These are phyloP conservation scores for Penicillium sp. DNA, from an alignment of 2,329 filamentous ascomycete genomes.

Conservation along the genomic window DNA sequence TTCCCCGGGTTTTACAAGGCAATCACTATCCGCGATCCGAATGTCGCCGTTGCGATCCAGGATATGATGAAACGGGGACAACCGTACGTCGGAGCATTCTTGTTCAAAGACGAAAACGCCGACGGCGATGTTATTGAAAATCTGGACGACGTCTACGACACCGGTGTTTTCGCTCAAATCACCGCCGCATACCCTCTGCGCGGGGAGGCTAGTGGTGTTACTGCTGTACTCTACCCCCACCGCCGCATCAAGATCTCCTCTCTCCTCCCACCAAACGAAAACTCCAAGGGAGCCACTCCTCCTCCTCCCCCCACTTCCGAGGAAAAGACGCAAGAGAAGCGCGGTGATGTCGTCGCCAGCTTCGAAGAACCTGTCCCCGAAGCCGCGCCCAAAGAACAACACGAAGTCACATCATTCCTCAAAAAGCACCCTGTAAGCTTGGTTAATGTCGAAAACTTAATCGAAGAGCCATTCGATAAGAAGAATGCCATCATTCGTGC, in stretches of 20 bases:
- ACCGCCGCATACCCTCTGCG: conserved; percentile 89
- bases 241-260: conserved; percentile 88
- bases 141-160: conserved; percentile 87
- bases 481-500: conserved; percentile 88
- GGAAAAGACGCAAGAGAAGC: conserved; percentile 63
- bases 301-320: conserved; percentile 29
- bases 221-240: conserved; percentile 93
- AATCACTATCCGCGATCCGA: conserved; percentile 90
- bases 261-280: conserved; percentile 68
- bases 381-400: conserved; percentile 58
- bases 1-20: conserved; percentile 99
- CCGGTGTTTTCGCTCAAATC: conserved; percentile 96
- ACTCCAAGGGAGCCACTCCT: conserved; percentile 31
- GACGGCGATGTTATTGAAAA: conserved; percentile 93
- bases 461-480: conserved; percentile 85
- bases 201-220: conserved; percentile 81
- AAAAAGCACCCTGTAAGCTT: conserved; percentile 90
- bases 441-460: conserved; percentile 91
- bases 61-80: conserved; percentile 97
- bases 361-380: conserved; percentile 83
- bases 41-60: conserved; percentile 87
- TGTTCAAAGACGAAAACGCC: conserved; percentile 94
- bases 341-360: conserved; percentile 93
- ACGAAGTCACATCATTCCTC: conserved; percentile 88
- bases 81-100: conserved; percentile 93